phyloP scores from a whole-genome alignment of 768 basidiomycete species.

The Mrakia gelida region DNA sequence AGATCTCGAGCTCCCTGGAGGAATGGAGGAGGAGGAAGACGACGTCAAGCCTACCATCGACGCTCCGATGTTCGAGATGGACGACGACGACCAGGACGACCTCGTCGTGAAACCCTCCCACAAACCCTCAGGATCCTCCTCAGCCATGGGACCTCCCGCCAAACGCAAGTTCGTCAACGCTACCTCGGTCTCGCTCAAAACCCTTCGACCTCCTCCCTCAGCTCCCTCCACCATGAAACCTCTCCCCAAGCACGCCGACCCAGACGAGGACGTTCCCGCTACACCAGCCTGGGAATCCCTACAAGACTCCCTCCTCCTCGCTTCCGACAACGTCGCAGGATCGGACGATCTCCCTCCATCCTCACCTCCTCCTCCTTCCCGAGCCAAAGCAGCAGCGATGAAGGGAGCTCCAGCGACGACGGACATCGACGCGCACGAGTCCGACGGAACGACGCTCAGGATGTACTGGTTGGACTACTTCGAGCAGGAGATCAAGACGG shows the following conservation, averaged over 20 bases:
- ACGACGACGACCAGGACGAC: constrained; percentile 37
- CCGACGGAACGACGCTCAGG: constrained; percentile 52
- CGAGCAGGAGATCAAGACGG: constrained; percentile 58
- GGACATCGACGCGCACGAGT: constrained; percentile 36
- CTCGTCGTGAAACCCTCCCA: constrained; percentile 39
- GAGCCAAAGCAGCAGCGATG: constrained; percentile 20
- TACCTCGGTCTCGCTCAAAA: constrained; percentile 20
- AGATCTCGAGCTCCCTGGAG: constrained; percentile 33
- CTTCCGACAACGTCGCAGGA: constrained; percentile 9
- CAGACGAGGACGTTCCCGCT: constrained; percentile 4
- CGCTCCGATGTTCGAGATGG: constrained; percentile 10
- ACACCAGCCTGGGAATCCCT: constrained; percentile 30
- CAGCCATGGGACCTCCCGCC: constrained; percentile 4
- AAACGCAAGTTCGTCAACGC: constrained; percentile 25
- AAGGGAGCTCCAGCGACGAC: constrained; percentile 31
- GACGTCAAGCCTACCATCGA: constrained; percentile 33
- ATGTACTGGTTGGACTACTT: constrained; percentile 98
- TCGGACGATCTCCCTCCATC: constrained; percentile 27
- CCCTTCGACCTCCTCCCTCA: not conserved
- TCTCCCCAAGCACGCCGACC: constrained; percentile 7
- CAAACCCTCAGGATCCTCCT: constrained; percentile 28
- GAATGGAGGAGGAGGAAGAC: constrained; percentile 38
- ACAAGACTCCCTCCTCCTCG: constrained; percentile 12
- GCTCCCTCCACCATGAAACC: constrained; percentile 4
- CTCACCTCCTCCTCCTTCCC: constrained; percentile 17